Percentiles rank a stretch among this genome's conserved stretches.
Evolutionary conservation across 148 eudicot genomes (phyloP).

Genomic region (Spergularia marina): DNA sequence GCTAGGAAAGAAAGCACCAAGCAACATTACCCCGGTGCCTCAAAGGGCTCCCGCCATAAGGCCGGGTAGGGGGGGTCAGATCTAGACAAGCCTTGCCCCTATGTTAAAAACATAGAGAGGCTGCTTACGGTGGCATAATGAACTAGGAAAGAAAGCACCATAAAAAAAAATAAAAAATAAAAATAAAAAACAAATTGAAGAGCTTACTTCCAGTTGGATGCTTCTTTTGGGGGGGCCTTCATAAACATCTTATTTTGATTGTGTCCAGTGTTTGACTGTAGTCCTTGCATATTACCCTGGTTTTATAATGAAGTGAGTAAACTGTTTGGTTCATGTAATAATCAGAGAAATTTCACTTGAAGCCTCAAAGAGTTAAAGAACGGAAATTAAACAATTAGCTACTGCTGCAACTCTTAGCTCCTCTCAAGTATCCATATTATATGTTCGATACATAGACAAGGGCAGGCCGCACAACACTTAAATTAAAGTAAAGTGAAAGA

Average conservation of each 20-base stretch:
- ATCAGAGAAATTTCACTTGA: not conserved
- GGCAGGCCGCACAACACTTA: not conserved
- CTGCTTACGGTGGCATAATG: no score
- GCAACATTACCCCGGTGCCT: no score
- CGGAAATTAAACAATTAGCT: not conserved
- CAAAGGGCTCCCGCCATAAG: no score
- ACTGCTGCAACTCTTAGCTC: not conserved
- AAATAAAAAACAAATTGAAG: not conserved
- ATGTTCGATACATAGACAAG: slow-evolving; percentile 1
- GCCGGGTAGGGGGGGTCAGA: no score
- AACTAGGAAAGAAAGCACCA: no score
- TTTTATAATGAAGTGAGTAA: not conserved
- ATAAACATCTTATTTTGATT: slow-evolving; percentile 42
- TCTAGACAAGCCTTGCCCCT: no score
- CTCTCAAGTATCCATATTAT: not conserved
- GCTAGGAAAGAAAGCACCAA: not conserved
- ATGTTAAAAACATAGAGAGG: no score
- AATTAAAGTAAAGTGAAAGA: not conserved
- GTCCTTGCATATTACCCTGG: slow-evolving; percentile 45
- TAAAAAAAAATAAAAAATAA: not conserved
- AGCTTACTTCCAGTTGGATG: slow-evolving; percentile 49
- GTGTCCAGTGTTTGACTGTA: slow-evolving; percentile 30
- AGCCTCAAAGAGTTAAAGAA: not conserved
- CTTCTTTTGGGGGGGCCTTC: slow-evolving; percentile 35
- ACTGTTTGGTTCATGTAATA: not conserved